These are phyloP conservation scores for Salix brachista DNA, from an alignment of 345 rosid species.

Conservation along the genomic window DNA sequence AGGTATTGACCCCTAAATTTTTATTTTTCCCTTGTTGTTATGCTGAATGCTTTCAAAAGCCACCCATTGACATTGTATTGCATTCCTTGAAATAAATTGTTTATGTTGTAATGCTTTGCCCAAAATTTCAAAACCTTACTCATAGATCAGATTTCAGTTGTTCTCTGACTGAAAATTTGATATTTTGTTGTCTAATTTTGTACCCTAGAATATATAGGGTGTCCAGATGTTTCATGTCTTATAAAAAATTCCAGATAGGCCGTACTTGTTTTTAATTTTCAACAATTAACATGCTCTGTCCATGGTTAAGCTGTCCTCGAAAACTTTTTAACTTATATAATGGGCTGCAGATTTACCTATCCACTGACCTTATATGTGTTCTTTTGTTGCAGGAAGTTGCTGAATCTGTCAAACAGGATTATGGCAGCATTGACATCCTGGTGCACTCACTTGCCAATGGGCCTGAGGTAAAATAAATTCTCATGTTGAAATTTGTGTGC, in stretches of 20 bases:
- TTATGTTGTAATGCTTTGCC: background rate
- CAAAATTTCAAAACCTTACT: background rate
- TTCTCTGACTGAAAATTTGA: background rate
- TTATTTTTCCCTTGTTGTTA: background rate
- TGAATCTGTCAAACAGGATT: conserved; percentile 79
- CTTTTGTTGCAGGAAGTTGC: conserved; percentile 62
- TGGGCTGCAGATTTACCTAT: background rate
- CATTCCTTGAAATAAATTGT: background rate
- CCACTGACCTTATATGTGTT: background rate
- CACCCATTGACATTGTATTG: background rate
- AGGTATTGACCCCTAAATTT: conserved; percentile 40
- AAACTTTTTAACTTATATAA: background rate
- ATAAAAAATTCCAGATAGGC: background rate
- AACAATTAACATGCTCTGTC: background rate
- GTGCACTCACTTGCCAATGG: conserved; percentile 96
- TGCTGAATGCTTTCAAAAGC: background rate
- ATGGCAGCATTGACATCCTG: conserved; percentile 86
- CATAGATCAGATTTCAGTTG: background rate
- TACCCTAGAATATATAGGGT: background rate
- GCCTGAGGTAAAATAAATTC: conserved; percentile 61
- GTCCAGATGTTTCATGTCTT: background rate
- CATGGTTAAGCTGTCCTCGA: background rate
- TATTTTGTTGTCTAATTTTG: background rate
- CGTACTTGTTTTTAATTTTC: background rate
- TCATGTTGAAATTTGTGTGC: background rate